Evolutionary conservation across 306 rosid species (phyloP).

Genomic region (Cucumis sativus): Cucumber_9930_V3 NC_026656.2:12411001-12411500

Average conservation of each 20-base stretch:
- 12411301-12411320: not conserved
- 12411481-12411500: slow-evolving; percentile 16
- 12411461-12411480: slow-evolving; percentile 74
- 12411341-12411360: not conserved
- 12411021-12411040: slow-evolving; percentile 54
- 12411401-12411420: slow-evolving; percentile 82
- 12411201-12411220: slow-evolving; percentile 74
- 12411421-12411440: slow-evolving; percentile 48
- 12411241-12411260: slow-evolving; percentile 89
- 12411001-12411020: slow-evolving; percentile 54
- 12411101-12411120: not conserved
- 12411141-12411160: not conserved
- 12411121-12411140: not conserved
- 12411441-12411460: slow-evolving; percentile 89
- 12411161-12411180: slow-evolving; percentile 28
- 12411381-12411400: slow-evolving; percentile 69
- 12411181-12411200: slow-evolving; percentile 66
- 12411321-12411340: not conserved
- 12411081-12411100: not conserved
- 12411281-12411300: slow-evolving; percentile 39
- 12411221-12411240: slow-evolving; percentile 65
- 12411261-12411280: slow-evolving; percentile 91
- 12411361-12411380: slow-evolving; percentile 47
- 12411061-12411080: slow-evolving; percentile 68
- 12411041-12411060: slow-evolving; percentile 91